phyloP scores from a whole-genome alignment of 2,329 filamentous ascomycete genomes.

The Periconia sp. region DNA sequence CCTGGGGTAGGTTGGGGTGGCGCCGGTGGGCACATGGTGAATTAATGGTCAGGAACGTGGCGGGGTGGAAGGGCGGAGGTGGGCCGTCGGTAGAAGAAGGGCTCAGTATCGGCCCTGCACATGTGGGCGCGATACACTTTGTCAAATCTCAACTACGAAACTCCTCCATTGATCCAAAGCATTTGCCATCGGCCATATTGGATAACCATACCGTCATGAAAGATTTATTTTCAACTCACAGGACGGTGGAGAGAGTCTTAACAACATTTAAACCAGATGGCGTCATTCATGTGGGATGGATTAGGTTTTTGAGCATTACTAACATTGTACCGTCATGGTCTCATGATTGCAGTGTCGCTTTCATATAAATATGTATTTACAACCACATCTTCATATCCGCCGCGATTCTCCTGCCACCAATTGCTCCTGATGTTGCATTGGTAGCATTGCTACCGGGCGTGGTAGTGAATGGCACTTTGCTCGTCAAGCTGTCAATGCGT shows the following conservation, averaged over 20 bases:
- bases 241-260: too few relatives aligned
- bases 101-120: too few relatives aligned
- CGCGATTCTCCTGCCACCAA: conserved; percentile 10
- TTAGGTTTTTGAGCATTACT: neutral
- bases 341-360: neutral
- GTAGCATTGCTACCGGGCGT: conserved; percentile 12
- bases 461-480: conserved; percentile 35
- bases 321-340: conserved; percentile 1
- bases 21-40: neutral
- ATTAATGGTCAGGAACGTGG: neutral
- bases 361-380: conserved; percentile 1
- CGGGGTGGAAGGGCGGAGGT: neutral
- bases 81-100: neutral
- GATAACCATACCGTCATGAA: too few relatives aligned
- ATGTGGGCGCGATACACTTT: too few relatives aligned
- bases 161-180: too few relatives aligned
- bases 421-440: neutral
- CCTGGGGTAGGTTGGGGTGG: neutral
- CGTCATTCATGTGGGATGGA: neutral
- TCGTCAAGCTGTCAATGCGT: conserved; percentile 60
- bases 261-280: too few relatives aligned
- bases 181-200: too few relatives aligned
- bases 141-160: too few relatives aligned
- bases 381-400: conserved; percentile 9
- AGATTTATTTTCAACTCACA: too few relatives aligned